A percentile compares a stretch with the other conserved stretches of the same genome.
Evolutionary conservation across 1,284 basidiomycete species (phyloP).

Genomic region (Calocybe gambosa): DNA sequence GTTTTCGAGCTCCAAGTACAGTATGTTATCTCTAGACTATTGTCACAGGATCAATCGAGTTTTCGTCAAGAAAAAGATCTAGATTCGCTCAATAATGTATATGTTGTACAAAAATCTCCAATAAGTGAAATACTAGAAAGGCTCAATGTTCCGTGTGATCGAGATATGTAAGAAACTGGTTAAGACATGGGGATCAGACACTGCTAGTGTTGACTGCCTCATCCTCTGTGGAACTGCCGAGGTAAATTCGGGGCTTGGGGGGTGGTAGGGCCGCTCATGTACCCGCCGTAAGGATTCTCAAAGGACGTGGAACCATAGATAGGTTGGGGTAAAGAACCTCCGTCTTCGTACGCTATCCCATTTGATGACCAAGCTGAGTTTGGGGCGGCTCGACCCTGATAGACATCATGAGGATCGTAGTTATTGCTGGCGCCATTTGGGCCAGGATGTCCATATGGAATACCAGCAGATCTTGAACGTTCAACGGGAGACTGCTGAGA

Average conservation of each 20-base stretch:
- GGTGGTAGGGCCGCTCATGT: slow-evolving; percentile 13
- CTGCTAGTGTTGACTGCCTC: slow-evolving; percentile 23
- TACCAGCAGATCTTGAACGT: slow-evolving; percentile 19
- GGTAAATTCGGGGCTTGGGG: slow-evolving; percentile 13
- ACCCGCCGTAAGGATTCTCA: slow-evolving; percentile 18
- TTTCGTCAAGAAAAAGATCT: slow-evolving; percentile 4
- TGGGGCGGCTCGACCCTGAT: slow-evolving; percentile 40
- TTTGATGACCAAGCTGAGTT: slow-evolving; percentile 18
- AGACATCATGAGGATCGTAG: slow-evolving; percentile 46
- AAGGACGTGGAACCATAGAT: slow-evolving; percentile 3
- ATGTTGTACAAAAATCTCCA: slow-evolving; percentile 22
- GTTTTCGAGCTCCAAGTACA: too few relatives aligned
- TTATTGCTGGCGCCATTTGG: slow-evolving; percentile 17
- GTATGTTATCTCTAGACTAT: neutral
- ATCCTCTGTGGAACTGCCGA: slow-evolving; percentile 20
- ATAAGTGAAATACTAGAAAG: neutral
- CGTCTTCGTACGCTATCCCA: slow-evolving; percentile 32
- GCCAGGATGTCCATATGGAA: slow-evolving; percentile 20
- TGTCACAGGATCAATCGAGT: neutral
- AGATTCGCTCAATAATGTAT: slow-evolving; percentile 12
- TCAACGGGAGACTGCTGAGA: slow-evolving; percentile 33
- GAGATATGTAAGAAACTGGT: too few relatives aligned
- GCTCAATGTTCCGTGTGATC: neutral
- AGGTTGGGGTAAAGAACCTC: slow-evolving; percentile 15
- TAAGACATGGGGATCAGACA: slow-evolving; percentile 18